Conservation (phyloP, 169 alveolate genomes). For the Cryptosporidium felis region DNA sequence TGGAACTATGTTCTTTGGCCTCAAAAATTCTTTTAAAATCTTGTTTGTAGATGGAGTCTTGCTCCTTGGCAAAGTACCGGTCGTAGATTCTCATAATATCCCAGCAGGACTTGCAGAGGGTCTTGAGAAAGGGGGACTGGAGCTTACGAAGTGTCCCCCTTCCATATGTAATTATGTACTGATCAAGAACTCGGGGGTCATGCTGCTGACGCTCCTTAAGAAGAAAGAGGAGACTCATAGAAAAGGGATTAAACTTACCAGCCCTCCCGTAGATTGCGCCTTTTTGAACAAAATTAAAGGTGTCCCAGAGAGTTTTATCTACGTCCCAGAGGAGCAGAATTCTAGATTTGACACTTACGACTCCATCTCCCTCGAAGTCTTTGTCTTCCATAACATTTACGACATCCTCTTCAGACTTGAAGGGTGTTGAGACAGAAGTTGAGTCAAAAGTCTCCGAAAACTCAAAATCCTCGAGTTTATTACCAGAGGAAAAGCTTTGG, state of each 20-base stretch:
- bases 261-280: not conserved
- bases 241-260: constrained; percentile 46
- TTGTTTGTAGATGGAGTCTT: constrained; percentile 1
- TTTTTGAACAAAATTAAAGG: constrained; percentile 1
- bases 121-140: constrained; percentile 1
- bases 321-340: constrained; percentile 52
- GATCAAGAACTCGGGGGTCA: constrained; percentile 54
- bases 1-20: constrained; percentile 40
- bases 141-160: constrained; percentile 22
- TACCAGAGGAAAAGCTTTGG: constrained; percentile 21
- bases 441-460: not conserved
- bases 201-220: constrained; percentile 31
- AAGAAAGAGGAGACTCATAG: constrained; percentile 34
- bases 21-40: constrained; percentile 42
- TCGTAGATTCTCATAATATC: constrained; percentile 51
- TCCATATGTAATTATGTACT: constrained; percentile 47
- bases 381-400: constrained; percentile 32
- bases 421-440: not conserved
- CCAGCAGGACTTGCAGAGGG: constrained; percentile 51
- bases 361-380: constrained; percentile 29
- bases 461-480: not conserved
- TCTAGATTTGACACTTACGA: not conserved
- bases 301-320: constrained; percentile 35
- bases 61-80: constrained; percentile 49
- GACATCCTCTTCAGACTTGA: not conserved